Evolutionary conservation across 768 basidiomycete species (phyloP).

Genomic region (Suillus tomentosus): DNA sequence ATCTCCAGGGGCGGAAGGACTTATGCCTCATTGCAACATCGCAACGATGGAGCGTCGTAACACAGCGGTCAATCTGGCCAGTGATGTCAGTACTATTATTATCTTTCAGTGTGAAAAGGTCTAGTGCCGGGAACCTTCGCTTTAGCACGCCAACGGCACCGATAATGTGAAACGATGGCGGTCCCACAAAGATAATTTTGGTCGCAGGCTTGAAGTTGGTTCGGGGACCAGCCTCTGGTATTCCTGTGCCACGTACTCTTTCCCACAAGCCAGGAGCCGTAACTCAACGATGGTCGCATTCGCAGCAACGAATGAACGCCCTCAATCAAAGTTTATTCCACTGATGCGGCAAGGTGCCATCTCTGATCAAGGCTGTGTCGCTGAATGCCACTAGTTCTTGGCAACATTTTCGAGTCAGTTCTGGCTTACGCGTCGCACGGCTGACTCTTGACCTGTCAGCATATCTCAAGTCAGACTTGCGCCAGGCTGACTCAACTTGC

Average conservation of each 20-base stretch:
- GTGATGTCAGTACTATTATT: neutral
- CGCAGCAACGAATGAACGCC: neutral
- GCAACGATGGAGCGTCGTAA: neutral
- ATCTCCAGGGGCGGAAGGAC: neutral
- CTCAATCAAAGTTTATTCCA: neutral
- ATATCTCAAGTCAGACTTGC: neutral
- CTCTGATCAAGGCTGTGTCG: neutral
- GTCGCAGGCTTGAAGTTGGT: neutral
- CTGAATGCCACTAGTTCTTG: neutral
- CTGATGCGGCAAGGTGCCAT: neutral
- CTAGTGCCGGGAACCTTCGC: neutral
- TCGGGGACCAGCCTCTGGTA: neutral
- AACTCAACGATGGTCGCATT: neutral
- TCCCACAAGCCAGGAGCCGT: neutral
- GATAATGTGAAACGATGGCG: neutral
- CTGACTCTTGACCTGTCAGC: neutral
- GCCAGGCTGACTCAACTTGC: conserved; percentile 1
- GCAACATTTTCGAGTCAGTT: neutral
- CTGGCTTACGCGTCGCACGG: neutral
- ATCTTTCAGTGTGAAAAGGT: neutral
- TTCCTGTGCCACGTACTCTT: neutral
- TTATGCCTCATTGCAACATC: neutral
- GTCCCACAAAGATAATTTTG: neutral
- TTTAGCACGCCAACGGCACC: neutral
- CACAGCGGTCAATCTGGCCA: neutral